phyloP scores from a whole-genome alignment of 140 eudicot species.

The Oenanthe javanica region DNA sequence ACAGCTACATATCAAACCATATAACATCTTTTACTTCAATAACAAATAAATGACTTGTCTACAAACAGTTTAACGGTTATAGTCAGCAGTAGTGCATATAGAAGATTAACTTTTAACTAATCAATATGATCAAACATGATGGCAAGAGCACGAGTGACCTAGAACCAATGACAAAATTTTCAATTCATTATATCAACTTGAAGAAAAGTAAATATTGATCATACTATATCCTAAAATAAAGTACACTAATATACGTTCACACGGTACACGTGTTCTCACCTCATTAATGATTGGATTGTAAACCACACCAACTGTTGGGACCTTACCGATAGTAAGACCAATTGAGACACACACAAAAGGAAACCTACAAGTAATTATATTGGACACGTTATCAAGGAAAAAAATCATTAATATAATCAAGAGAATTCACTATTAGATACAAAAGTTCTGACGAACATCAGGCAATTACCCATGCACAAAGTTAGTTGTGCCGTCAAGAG shows the following conservation, averaged over 20 bases:
- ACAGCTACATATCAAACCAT: conserved; percentile 43
- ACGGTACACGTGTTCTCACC: conserved; percentile 35
- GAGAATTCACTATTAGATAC: not conserved
- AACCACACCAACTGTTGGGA: conserved; percentile 87
- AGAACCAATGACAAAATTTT: not conserved
- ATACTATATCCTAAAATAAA: not conserved
- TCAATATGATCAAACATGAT: not conserved
- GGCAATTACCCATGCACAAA: conserved; percentile 86
- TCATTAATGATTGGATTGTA: conserved; percentile 93
- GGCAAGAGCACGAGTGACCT: not conserved
- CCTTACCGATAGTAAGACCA: conserved; percentile 81
- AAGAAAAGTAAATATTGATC: conserved; percentile 1
- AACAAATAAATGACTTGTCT: not conserved
- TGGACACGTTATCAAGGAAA: not conserved
- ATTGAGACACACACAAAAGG: conserved; percentile 96
- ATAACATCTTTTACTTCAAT: conserved; percentile 11
- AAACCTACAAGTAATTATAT: conserved; percentile 40
- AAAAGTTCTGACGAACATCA: not conserved
- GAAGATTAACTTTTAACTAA: not conserved
- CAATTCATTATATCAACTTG: not conserved
- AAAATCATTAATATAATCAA: not conserved
- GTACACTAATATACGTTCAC: not conserved
- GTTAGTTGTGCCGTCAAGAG: conserved; percentile 95
- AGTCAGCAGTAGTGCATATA: not conserved
- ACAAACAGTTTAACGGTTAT: not conserved